Conservation (phyloP, 768 basidiomycete genomes). For the Leccinum variicolor region DNA sequence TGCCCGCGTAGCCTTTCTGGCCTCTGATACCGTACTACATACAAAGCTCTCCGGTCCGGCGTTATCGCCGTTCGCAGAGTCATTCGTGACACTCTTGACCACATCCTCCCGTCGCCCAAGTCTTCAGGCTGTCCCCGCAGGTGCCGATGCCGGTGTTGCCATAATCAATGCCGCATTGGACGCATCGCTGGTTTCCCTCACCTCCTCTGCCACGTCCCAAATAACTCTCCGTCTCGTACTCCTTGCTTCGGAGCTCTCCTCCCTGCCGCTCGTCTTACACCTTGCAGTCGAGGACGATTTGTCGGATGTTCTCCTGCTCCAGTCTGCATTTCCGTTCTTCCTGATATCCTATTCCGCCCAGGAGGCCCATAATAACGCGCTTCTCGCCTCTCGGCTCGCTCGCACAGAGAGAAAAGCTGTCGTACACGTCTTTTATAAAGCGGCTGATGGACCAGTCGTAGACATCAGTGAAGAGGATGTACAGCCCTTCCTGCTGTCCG, state of each 20-base stretch:
- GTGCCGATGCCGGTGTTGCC: slow-evolving; percentile 61
- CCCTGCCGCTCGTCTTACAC: slow-evolving; percentile 67
- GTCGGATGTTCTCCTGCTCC: slow-evolving; percentile 71
- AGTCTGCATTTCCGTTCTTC: slow-evolving; percentile 77
- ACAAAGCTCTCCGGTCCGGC: slow-evolving; percentile 43
- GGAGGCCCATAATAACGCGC: slow-evolving; percentile 86
- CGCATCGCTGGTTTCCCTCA: slow-evolving; percentile 56
- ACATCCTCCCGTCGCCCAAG: slow-evolving; percentile 38
- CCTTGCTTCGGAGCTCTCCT: slow-evolving; percentile 65
- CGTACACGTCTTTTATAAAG: slow-evolving; percentile 77
- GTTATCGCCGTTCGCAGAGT: slow-evolving; percentile 37
- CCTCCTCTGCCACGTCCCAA: slow-evolving; percentile 48
- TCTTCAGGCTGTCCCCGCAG: slow-evolving; percentile 51
- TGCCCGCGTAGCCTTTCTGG: slow-evolving; percentile 67
- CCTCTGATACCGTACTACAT: slow-evolving; percentile 65
- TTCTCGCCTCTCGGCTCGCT: slow-evolving; percentile 82
- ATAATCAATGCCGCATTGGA: slow-evolving; percentile 45
- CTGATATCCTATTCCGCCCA: slow-evolving; percentile 73
- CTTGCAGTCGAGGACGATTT: slow-evolving; percentile 64
- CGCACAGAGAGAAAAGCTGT: slow-evolving; percentile 67
- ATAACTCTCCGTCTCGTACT: slow-evolving; percentile 59
- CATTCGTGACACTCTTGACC: slow-evolving; percentile 31
- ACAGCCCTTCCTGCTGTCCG: slow-evolving; percentile 55
- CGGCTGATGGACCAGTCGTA: slow-evolving; percentile 36
- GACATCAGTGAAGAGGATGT: slow-evolving; percentile 60